Base-by-base conservation (phyloP, 2,329 filamentous ascomycete species). In the Phyllosticta capitalensis region DNA sequence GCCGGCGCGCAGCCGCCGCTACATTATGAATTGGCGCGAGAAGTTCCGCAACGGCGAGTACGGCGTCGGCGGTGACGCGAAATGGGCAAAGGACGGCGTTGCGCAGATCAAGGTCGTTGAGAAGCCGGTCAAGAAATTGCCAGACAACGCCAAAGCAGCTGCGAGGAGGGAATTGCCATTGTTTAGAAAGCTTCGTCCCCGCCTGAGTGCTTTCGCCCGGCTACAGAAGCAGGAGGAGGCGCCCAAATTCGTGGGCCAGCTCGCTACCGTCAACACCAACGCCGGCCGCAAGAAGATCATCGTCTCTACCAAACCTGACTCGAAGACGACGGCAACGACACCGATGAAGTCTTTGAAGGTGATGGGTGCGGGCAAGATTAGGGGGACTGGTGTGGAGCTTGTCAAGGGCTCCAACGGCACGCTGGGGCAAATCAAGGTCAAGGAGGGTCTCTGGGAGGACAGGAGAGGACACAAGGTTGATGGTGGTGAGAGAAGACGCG, bases 361-460 rank as follows among this genome's bases (percentile, higher is more conserved):
- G 14, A 76, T 83, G 62, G 84, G 86, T 2, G 84, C 83, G 1
- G 81, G 81, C 66, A 84, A 81, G 28, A 90, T 97, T 65, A 80
- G 80, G 21, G 92, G 92, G 0, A 89, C 89, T 1, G 88, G 85
- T 67, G 82, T 91, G 5, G 78, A 86, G 69, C 83, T 85, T 4
- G 70, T 92, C 26, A 86, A 88, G 72, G 83, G 82, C 1, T 75
- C 76, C 33, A 73, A 76, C 61, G 81, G 83, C 1, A 76, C 78
- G 49, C 85, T 83, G 9, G 89, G 86, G 10, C 78, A 80, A 56
- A 80, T 97, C 65, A 79, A 80, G 63, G 81, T 89, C 21, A 84
- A 86, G 60, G 92, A 96, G 72, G 91, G 92, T 9, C 87, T 97
- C 79, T 97, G 92, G 94, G 92, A 97, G 78, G 81, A 91, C 68